A percentile compares a stretch with the other conserved stretches of the same genome.
Conservation (phyloP, 176 grass and related monocot genomes). For the Musa schizocarpa region DNA sequence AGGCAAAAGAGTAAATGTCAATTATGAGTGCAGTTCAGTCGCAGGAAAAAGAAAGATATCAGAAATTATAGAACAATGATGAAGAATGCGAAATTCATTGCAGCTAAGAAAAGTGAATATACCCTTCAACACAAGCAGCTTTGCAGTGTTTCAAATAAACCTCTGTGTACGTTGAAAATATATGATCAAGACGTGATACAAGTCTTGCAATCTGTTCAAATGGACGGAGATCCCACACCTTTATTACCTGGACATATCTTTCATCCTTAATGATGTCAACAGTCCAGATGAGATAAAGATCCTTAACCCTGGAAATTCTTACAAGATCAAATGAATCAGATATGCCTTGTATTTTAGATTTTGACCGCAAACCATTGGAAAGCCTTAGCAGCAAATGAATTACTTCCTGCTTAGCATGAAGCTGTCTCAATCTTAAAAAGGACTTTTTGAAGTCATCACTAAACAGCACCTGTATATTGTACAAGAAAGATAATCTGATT, state of each 20-base stretch:
- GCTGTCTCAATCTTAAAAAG: slow-evolving; percentile 53
- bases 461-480: slow-evolving; percentile 45
- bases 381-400: slow-evolving; percentile 56
- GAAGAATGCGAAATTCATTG: neutral
- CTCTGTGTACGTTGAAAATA: slow-evolving; percentile 76
- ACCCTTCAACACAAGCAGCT: slow-evolving; percentile 35
- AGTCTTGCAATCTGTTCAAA: slow-evolving; percentile 37
- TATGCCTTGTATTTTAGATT: slow-evolving; percentile 12
- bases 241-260: slow-evolving; percentile 59
- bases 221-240: slow-evolving; percentile 60
- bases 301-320: slow-evolving; percentile 36
- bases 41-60: neutral
- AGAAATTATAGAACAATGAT: neutral
- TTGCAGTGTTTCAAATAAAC: slow-evolving; percentile 52
- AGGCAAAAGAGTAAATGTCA: too few relatives aligned
- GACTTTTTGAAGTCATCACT: slow-evolving; percentile 73
- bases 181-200: slow-evolving; percentile 42
- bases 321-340: slow-evolving; percentile 34
- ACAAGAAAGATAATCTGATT: neutral
- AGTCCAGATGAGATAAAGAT: slow-evolving; percentile 66
- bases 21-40: too few relatives aligned
- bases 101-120: slow-evolving; percentile 4
- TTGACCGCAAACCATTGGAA: slow-evolving; percentile 53
- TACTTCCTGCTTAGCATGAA: slow-evolving; percentile 29
- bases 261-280: slow-evolving; percentile 50